These are phyloP conservation scores for Salvia sclarea DNA, from an alignment of 305 asterid genomes.

Conservation along the genomic window DNA sequence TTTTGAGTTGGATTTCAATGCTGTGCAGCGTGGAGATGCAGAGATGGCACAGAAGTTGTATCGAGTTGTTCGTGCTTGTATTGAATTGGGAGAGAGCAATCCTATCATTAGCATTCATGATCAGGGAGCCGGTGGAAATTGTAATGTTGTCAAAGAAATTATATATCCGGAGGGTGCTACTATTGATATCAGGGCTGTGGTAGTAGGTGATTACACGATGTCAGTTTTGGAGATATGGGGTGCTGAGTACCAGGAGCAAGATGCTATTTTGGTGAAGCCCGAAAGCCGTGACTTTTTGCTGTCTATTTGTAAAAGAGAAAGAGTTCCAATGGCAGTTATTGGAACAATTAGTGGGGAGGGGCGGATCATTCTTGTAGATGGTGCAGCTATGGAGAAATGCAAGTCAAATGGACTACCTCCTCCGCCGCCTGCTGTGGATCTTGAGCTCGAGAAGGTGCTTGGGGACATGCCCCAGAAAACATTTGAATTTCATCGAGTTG, in stretches of 20 bases:
- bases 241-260: conserved; percentile 99
- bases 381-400: conserved; percentile 54
- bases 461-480: conserved; percentile 99
- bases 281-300: conserved; percentile 67
- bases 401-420: conserved; percentile 61
- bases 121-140: conserved; percentile 99
- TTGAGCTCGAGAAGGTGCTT: conserved; percentile 94
- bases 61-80: conserved; percentile 89
- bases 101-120: conserved; percentile 93
- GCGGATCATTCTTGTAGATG: conserved; percentile 63
- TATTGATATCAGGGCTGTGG: conserved; percentile 86
- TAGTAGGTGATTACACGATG: conserved; percentile 94
- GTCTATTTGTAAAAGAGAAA: conserved; percentile 80
- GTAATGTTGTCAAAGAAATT: conserved; percentile 93
- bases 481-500: conserved; percentile 64
- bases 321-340: conserved; percentile 91
- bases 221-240: conserved; percentile 97
- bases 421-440: conserved; percentile 91
- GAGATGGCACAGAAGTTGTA: conserved; percentile 94
- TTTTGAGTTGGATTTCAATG: conserved; percentile 91
- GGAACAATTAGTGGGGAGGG: conserved; percentile 94
- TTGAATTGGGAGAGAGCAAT: conserved; percentile 82
- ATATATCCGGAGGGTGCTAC: conserved; percentile 88
- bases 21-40: conserved; percentile 98
- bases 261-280: conserved; percentile 89